phyloP scores from a whole-genome alignment of 2,329 filamentous ascomycete genomes.

The Microsporum canis region DNA sequence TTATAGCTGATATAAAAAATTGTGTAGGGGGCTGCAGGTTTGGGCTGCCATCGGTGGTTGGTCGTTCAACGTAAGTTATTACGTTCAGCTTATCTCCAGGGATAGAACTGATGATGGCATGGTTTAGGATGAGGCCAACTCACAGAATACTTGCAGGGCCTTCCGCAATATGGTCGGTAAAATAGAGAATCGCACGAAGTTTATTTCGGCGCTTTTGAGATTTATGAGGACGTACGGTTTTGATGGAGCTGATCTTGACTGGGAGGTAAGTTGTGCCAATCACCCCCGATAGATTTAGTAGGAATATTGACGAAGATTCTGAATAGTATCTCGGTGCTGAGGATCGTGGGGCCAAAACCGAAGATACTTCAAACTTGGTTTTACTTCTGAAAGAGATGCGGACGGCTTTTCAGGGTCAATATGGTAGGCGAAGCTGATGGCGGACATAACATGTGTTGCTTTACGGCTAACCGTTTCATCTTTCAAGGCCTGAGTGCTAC shows the following conservation, averaged over 20 bases:
- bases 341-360: slow-evolving; percentile 5
- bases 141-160: slow-evolving; percentile 4
- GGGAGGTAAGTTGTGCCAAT: slow-evolving; percentile 1
- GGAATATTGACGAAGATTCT: background rate
- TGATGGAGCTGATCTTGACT: slow-evolving; percentile 10
- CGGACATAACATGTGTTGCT: background rate
- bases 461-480: background rate
- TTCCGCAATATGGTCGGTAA: slow-evolving; percentile 17
- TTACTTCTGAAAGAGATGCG: slow-evolving; percentile 1
- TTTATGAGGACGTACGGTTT: slow-evolving; percentile 9
- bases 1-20: background rate
- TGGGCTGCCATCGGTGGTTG: slow-evolving; percentile 35
- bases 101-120: background rate
- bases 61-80: slow-evolving; percentile 13
- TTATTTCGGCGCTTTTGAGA: background rate
- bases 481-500: background rate
- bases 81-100: background rate
- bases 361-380: slow-evolving; percentile 5
- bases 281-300: background rate
- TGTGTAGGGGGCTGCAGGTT: slow-evolving; percentile 18
- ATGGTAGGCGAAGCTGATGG: background rate
- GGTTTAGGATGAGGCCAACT: background rate
- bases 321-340: slow-evolving; percentile 2
- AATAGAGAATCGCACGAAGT: background rate
- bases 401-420: slow-evolving; percentile 1